Conservation (phyloP, 148 eudicot species). For the Tetragonia tetragonoides region DNA sequence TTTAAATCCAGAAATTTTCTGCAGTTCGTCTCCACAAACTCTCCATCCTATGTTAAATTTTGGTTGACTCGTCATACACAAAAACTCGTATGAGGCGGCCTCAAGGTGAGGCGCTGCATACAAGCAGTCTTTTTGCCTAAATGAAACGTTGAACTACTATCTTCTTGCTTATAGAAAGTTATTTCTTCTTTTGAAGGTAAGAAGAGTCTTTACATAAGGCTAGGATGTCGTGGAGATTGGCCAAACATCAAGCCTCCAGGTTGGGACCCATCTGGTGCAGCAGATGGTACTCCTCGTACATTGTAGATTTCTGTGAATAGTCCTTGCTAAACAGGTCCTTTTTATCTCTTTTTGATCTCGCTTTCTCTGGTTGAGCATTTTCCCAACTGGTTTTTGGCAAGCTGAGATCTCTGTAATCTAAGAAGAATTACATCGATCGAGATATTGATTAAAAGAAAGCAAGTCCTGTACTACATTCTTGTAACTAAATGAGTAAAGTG, state of each 20-base stretch:
- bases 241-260: conserved; percentile 95
- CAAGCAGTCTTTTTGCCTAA: background rate
- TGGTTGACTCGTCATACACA: no score
- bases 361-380: no score
- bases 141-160: background rate
- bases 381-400: no score
- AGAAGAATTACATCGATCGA: no score
- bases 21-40: background rate
- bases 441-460: no score
- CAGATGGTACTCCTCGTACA: conserved; percentile 26
- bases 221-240: conserved; percentile 98
- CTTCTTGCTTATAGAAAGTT: background rate
- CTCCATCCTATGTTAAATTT: background rate
- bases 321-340: no score
- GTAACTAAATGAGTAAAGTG: no score
- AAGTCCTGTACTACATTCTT: no score
- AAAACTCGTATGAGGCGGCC: no score
- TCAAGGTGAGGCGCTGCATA: no score
- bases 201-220: conserved; percentile 74
- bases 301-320: conserved; percentile 11
- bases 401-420: no score
- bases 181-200: conserved; percentile 52
- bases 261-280: conserved; percentile 61
- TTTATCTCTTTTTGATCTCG: no score
- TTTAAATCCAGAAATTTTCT: background rate